phyloP scores from a whole-genome alignment of 1,284 basidiomycete genomes.

The Chondrostereum purpureum region DNA sequence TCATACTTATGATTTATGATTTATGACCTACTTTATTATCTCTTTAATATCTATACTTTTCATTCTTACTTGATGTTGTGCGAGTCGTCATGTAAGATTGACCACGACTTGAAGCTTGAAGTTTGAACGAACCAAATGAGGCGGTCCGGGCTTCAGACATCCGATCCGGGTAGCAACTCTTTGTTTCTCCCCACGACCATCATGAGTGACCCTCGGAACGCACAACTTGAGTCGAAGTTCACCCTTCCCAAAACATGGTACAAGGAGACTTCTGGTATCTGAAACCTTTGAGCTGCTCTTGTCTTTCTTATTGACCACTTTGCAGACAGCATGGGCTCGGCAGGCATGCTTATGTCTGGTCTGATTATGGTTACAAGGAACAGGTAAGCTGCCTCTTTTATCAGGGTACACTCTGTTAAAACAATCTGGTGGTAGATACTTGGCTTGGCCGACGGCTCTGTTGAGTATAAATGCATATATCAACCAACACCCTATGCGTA shows the following conservation, averaged over 20 bases:
- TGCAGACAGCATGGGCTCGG: neutral
- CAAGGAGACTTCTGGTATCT: conserved; percentile 31
- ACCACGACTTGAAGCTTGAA: no score
- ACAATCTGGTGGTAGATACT: neutral
- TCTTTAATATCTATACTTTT: no score
- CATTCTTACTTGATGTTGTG: no score
- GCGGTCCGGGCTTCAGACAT: no score
- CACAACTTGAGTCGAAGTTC: conserved; percentile 50
- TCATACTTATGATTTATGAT: no score
- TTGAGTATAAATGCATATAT: neutral
- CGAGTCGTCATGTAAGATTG: no score
- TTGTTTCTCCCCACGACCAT: neutral
- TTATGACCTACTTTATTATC: no score
- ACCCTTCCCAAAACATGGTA: conserved; percentile 59
- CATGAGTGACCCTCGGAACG: conserved; percentile 57
- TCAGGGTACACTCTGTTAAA: neutral
- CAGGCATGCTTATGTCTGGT: conserved; percentile 4
- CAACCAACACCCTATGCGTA: conserved; percentile 4
- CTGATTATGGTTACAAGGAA: conserved; percentile 3
- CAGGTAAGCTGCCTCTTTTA: neutral
- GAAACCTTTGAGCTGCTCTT: neutral
- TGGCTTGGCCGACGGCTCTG: conserved; percentile 2
- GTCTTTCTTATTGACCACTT: neutral
- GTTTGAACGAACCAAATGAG: no score
- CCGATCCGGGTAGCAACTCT: no score